A percentile compares a stretch with the other conserved stretches of the same genome.
These are phyloP conservation scores for Neoascochyta sp. DNA, from an alignment of 2,329 filamentous ascomycete genomes.

Conservation along the genomic window DNA sequence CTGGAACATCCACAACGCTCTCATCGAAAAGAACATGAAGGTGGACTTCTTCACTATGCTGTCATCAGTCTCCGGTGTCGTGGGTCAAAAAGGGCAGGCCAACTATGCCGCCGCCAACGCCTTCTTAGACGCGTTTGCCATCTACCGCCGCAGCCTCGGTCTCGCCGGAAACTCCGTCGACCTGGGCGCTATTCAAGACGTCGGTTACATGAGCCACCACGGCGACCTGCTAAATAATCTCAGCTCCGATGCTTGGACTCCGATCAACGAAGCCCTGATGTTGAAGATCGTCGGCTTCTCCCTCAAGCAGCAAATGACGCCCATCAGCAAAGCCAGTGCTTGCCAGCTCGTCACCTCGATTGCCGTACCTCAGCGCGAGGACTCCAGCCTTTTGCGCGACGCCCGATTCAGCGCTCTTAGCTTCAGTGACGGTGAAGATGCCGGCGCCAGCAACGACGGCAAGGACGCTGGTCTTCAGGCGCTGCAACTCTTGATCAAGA, in stretches of 20 bases:
- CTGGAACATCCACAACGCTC: slow-evolving; percentile 9
- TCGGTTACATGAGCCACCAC: slow-evolving; percentile 19
- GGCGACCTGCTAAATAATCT: neutral
- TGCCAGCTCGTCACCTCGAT: slow-evolving; percentile 11
- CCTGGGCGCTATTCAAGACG: slow-evolving; percentile 8
- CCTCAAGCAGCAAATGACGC: slow-evolving; percentile 11
- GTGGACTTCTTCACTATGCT: slow-evolving; percentile 14
- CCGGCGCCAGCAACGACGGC: neutral
- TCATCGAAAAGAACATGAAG: slow-evolving; percentile 1
- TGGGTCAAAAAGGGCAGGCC: slow-evolving; percentile 8
- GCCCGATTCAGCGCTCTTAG: slow-evolving; percentile 1
- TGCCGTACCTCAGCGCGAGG: slow-evolving; percentile 1
- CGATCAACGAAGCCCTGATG: slow-evolving; percentile 12
- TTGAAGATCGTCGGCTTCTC: slow-evolving; percentile 7
- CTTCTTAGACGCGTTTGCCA: slow-evolving; percentile 12
- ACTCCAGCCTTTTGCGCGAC: neutral
- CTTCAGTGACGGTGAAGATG: neutral
- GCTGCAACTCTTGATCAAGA: neutral
- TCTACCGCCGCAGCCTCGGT: neutral
- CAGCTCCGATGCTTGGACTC: slow-evolving; percentile 1
- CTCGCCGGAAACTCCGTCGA: slow-evolving; percentile 18
- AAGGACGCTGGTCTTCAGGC: too few relatives aligned
- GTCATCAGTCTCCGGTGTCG: slow-evolving; percentile 8
- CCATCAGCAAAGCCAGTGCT: slow-evolving; percentile 1
- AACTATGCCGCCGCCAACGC: slow-evolving; percentile 12